Percentiles rank a stretch among this genome's conserved stretches.
These are phyloP conservation scores for Crucibulum laeve DNA, from an alignment of 768 basidiomycete genomes.

Conservation along the genomic window DNA sequence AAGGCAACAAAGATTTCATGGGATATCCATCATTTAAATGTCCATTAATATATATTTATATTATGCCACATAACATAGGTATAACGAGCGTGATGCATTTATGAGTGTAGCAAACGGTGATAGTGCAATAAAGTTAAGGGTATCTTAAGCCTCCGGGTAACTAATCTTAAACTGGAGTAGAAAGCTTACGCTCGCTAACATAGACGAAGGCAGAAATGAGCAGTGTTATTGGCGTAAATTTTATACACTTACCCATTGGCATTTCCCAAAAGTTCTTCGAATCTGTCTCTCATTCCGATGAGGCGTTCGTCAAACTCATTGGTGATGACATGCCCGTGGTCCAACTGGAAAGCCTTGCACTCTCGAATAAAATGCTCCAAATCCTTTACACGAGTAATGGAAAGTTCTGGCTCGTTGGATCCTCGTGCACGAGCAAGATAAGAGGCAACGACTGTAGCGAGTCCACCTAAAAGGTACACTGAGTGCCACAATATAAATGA, in stretches of 20 bases:
- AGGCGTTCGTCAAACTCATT: constrained; percentile 32
- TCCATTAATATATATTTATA: too few relatives aligned
- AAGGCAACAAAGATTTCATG: too few relatives aligned
- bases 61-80: too few relatives aligned
- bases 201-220: too few relatives aligned
- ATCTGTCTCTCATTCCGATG: constrained; percentile 27
- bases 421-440: constrained; percentile 70
- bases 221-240: background rate
- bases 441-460: constrained; percentile 64
- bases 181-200: constrained; percentile 7
- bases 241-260: constrained; percentile 21
- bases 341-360: constrained; percentile 50
- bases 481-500: background rate
- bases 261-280: constrained; percentile 47
- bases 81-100: too few relatives aligned
- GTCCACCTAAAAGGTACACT: constrained; percentile 38
- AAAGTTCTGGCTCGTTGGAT: constrained; percentile 67
- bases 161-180: constrained; percentile 3
- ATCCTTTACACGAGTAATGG: constrained; percentile 49
- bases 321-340: constrained; percentile 41
- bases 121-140: too few relatives aligned
- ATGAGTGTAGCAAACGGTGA: too few relatives aligned
- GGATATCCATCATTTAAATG: too few relatives aligned
- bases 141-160: too few relatives aligned
- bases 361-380: constrained; percentile 68